phyloP scores from a whole-genome alignment of 495 filamentous ascomycete genomes.

The Neurospora sp. region DNA sequence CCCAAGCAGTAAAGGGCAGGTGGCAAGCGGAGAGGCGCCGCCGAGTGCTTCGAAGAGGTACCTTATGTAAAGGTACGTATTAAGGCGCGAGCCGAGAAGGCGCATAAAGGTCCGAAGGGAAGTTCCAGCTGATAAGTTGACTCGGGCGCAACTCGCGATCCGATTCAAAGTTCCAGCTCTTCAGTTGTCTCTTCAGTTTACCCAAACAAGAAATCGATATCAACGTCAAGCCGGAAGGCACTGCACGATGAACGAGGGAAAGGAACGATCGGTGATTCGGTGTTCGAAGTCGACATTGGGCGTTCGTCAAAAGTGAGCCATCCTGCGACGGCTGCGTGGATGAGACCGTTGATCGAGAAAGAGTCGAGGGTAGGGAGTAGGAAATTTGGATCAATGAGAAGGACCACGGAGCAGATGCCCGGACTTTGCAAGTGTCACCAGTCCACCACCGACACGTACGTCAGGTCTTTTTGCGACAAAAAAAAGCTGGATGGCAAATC shows the following conservation, averaged over 20 bases:
- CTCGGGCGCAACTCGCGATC: not conserved
- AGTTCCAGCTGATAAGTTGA: not conserved
- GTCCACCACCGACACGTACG: not conserved
- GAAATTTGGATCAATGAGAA: not conserved
- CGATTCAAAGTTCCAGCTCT: not conserved
- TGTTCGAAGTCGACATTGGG: not conserved
- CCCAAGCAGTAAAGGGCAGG: not conserved
- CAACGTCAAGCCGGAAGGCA: not conserved
- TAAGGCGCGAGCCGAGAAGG: not conserved
- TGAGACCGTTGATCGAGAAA: not conserved
- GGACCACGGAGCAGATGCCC: not conserved
- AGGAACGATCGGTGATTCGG: not conserved
- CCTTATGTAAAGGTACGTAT: not conserved
- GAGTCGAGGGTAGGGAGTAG: not conserved
- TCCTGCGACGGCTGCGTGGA: not conserved
- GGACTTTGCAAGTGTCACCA: not conserved
- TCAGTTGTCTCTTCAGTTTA: not conserved
- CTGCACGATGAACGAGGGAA: not conserved
- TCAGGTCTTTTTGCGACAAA: not conserved
- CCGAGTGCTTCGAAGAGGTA: not conserved
- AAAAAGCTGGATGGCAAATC: not conserved
- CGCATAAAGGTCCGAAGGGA: not conserved
- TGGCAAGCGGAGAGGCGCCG: not conserved
- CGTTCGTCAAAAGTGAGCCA: not conserved
- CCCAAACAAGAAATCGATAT: not conserved